Evolutionary conservation across 306 rosid genomes (phyloP), one percentile per base, ranked within the genome.

Genomic region (Morella rubra): DNA sequence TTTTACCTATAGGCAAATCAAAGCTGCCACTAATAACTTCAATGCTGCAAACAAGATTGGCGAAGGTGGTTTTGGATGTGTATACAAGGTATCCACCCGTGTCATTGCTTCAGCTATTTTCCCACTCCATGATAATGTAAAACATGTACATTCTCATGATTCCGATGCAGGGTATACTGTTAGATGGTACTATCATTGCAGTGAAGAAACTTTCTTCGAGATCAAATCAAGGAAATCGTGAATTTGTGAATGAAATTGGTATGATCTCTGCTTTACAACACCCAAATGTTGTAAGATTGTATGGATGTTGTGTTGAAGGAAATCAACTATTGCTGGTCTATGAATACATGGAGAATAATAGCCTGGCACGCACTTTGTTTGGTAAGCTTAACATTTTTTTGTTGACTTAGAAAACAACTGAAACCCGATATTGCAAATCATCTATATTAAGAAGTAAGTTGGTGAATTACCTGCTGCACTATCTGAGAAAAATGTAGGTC

Each of bases 61-160:
- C 66, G 93, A 91, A 84, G 96, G 96, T 32, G 96, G 96, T 72
- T 91, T 91, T 87, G 96, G 96, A 82, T 71, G 86, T 60, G 93
- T 91, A 71, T 87, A 91, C 82, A 83, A 91, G 95, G 97, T 87
- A 81, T 69, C 59, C 49, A 52, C 58, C 62, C 40, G 59, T 14
- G 19, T 68, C 52, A 6, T 44, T 56, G 55, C 73, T 44, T 5
- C 55, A 71, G 61, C 15, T 8, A 40, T 41, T 42, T 42, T 6
- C 6, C 19, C 4, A n/a, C 4, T 54, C 1, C 6, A 14, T 37
- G 10, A 37, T 32, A 32, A 32, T 32, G 46, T 7, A 37, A n/a
- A 54, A 54, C 10, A 54, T n/a, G 27, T 8, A n/a, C n/a, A 54
- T 19, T n/a, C 37, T n/a, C 13, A 9, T 49, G 37, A 46, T 53